Conservation (phyloP, 2,329 filamentous ascomycete genomes). For the Taxawa tesnikishii region DNA sequence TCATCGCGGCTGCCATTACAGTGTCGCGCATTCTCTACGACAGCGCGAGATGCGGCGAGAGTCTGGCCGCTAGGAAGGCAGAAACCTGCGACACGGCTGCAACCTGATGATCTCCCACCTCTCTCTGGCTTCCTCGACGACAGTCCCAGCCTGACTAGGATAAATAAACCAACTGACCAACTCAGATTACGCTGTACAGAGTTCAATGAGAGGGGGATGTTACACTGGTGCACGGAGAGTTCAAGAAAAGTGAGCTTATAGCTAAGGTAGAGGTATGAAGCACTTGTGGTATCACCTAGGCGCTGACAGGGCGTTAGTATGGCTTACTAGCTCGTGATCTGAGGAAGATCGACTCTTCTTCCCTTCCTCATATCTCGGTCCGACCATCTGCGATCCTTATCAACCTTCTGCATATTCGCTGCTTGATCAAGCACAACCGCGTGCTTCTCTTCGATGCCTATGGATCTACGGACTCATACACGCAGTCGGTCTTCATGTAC, state of each 20-base stretch:
- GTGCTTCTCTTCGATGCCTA: conserved; percentile 95
- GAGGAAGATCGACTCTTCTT: conserved; percentile 93
- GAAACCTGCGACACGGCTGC: background rate
- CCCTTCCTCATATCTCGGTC: conserved; percentile 88
- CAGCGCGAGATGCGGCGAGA: background rate
- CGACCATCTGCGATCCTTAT: conserved; percentile 87
- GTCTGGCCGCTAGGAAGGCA: background rate
- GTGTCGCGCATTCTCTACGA: background rate
- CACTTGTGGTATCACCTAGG: too few species aligned
- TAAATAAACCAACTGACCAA: conserved; percentile 71
- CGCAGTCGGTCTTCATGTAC: conserved; percentile 95
- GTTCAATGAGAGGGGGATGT: conserved; percentile 88
- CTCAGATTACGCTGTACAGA: conserved; percentile 85
- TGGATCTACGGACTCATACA: conserved; percentile 85
- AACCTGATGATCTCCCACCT: conserved; percentile 31
- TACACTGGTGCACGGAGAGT: conserved; percentile 85
- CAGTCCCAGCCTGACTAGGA: conserved; percentile 46
- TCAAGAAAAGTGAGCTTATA: conserved; percentile 94
- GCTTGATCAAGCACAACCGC: conserved; percentile 87
- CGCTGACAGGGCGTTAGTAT: too few species aligned
- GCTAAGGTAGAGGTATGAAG: too few species aligned
- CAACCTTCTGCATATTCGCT: conserved; percentile 90
- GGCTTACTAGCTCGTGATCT: conserved; percentile 87
- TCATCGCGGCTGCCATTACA: conserved; percentile 2
- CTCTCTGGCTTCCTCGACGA: conserved; percentile 44